These are phyloP conservation scores for Ceriops decandra DNA, from an alignment of 345 rosid species.

Conservation along the genomic window DNA sequence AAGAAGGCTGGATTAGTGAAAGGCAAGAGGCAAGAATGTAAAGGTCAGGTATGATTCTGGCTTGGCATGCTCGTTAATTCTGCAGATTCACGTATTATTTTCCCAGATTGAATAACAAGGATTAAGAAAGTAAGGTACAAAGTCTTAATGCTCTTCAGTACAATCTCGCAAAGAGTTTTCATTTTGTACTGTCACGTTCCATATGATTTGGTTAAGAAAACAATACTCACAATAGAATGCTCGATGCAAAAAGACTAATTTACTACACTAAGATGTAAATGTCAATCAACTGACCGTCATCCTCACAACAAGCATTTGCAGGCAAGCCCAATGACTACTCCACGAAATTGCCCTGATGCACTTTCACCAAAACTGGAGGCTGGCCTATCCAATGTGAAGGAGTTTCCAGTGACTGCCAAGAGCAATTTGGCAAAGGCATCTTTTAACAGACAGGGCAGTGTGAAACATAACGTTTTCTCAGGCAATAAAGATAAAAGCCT, in stretches of 20 bases:
- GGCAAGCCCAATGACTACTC: slow-evolving; percentile 43
- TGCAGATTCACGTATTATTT: neutral
- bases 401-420: slow-evolving; percentile 25
- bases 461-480: slow-evolving; percentile 28
- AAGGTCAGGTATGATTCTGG: slow-evolving; percentile 58
- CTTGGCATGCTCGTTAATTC: neutral
- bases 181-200: too few relatives aligned
- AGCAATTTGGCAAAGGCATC: slow-evolving; percentile 24
- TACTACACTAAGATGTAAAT: neutral
- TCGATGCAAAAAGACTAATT: neutral
- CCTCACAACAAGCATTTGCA: slow-evolving; percentile 29
- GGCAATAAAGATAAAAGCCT: slow-evolving; percentile 31
- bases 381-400: slow-evolving; percentile 23
- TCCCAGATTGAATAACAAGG: too few relatives aligned
- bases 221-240: too few relatives aligned
- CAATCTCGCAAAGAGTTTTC: too few relatives aligned
- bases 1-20: slow-evolving; percentile 43
- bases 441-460: slow-evolving; percentile 38
- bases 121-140: too few relatives aligned
- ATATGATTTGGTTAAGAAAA: too few relatives aligned
- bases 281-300: slow-evolving; percentile 5
- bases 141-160: too few relatives aligned
- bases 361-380: slow-evolving; percentile 44
- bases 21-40: slow-evolving; percentile 44
- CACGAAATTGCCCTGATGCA: slow-evolving; percentile 35